phyloP scores from a whole-genome alignment of 345 rosid genomes.

The Salix brachista region DNA sequence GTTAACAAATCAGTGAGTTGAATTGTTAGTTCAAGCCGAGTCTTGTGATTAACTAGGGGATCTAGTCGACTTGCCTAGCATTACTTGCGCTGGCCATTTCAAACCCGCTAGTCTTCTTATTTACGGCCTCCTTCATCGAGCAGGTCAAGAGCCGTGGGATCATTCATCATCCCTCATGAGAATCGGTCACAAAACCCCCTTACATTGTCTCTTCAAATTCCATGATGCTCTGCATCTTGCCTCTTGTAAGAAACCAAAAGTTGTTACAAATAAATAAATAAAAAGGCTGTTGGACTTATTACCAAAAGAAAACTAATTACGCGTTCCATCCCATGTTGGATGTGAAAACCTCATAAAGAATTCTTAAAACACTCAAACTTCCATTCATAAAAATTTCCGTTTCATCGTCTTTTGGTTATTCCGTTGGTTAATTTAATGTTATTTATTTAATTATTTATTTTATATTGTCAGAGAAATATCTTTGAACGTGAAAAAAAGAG shows the following conservation, averaged over 20 bases:
- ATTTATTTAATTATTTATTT: too few relatives aligned
- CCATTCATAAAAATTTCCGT: background rate
- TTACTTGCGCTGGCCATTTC: background rate
- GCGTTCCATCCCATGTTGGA: background rate
- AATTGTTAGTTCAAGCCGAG: too few relatives aligned
- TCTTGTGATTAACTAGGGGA: too few relatives aligned
- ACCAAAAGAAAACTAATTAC: background rate
- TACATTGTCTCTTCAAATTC: background rate
- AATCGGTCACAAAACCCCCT: background rate
- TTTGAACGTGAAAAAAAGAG: too few relatives aligned
- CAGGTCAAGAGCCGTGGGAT: background rate
- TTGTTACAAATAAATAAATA: too few relatives aligned
- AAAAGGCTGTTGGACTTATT: too few relatives aligned
- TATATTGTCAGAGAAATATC: too few relatives aligned
- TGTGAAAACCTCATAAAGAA: background rate
- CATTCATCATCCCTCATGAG: background rate
- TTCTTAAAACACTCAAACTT: background rate
- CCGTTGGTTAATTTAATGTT: background rate
- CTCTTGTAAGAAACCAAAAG: background rate
- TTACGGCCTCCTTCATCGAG: background rate
- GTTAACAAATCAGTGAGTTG: too few relatives aligned
- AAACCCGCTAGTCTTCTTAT: background rate
- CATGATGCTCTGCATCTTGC: background rate
- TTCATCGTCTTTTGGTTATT: too few relatives aligned
- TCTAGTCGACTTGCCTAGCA: slow-evolving; percentile 8